phyloP scores from a whole-genome alignment of 192 early-diverging fungal genomes.

The Phycomyces blakesleeanus region DNA sequence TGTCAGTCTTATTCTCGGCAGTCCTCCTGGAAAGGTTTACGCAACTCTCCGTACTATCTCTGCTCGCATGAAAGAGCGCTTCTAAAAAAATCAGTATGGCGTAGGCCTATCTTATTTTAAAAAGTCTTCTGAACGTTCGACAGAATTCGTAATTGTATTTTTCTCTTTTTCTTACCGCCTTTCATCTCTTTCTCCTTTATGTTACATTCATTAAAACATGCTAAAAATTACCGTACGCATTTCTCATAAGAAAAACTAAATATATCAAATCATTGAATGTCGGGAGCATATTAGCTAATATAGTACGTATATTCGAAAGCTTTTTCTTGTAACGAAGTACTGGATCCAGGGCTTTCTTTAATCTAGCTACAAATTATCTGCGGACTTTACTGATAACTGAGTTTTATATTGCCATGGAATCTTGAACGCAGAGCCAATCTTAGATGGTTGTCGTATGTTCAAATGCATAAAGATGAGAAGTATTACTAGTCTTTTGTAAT shows the following conservation, averaged over 20 bases:
- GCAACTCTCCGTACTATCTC: constrained; percentile 82
- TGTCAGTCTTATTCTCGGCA: constrained; percentile 86
- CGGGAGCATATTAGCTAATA: not conserved
- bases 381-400: no score
- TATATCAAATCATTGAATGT: not conserved
- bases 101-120: no score
- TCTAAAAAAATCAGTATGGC: no score
- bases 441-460: no score
- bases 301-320: not conserved
- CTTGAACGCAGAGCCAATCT: no score
- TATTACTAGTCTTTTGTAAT: no score
- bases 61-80: constrained; percentile 92
- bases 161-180: not conserved
- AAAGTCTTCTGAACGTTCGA: no score
- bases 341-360: no score
- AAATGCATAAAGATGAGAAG: no score
- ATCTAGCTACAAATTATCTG: no score
- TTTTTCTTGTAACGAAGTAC: no score
- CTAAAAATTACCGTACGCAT: not conserved
- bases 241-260: not conserved
- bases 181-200: constrained; percentile 2
- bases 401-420: no score
- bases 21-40: constrained; percentile 96
- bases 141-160: not conserved
- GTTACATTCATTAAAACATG: constrained; percentile 16